These are phyloP conservation scores for Gossypium anomalum DNA, from an alignment of 345 rosid genomes.

Conservation along the genomic window DNA sequence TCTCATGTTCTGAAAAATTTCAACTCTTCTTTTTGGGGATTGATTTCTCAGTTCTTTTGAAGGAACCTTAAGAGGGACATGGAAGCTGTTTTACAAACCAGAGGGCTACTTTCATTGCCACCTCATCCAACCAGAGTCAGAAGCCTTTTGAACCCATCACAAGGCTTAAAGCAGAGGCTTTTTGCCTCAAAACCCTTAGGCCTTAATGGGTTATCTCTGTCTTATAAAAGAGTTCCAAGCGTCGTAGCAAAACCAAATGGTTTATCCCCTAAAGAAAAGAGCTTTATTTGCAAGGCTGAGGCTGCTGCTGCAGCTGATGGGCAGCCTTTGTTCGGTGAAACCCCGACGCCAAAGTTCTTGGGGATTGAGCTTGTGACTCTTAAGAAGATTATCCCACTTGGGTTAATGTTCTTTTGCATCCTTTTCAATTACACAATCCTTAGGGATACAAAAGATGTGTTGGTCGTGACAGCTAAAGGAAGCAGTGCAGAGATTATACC, in stretches of 20 bases:
- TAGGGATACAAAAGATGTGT: slow-evolving; percentile 95
- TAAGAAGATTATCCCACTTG: slow-evolving; percentile 86
- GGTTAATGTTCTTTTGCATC: slow-evolving; percentile 94
- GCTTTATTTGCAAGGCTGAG: slow-evolving; percentile 65
- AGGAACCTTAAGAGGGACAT: slow-evolving; percentile 38
- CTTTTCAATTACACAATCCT: slow-evolving; percentile 93
- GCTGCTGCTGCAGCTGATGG: slow-evolving; percentile 70
- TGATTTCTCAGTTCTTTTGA: slow-evolving; percentile 4
- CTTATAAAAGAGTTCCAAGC: slow-evolving; percentile 39
- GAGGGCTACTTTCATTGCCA: slow-evolving; percentile 72
- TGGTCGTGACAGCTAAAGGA: slow-evolving; percentile 95
- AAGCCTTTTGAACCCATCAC: slow-evolving; percentile 51
- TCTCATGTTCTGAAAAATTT: slow-evolving; percentile 13
- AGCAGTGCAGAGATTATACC: slow-evolving; percentile 98
- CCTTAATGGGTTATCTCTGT: slow-evolving; percentile 49
- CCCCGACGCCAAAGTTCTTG: slow-evolving; percentile 51
- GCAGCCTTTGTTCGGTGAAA: slow-evolving; percentile 43
- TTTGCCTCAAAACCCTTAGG: slow-evolving; percentile 48
- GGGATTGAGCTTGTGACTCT: slow-evolving; percentile 65
- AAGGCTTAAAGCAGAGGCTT: slow-evolving; percentile 67
- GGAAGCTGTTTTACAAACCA: slow-evolving; percentile 74
- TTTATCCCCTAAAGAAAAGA: slow-evolving; percentile 40
- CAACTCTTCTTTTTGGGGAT: slow-evolving; percentile 8
- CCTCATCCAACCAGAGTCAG: slow-evolving; percentile 47
- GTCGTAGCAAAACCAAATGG: slow-evolving; percentile 44